Base-by-base conservation (phyloP, 306 rosid genomes). In the Sphenostylis stenocarpa region DNA sequence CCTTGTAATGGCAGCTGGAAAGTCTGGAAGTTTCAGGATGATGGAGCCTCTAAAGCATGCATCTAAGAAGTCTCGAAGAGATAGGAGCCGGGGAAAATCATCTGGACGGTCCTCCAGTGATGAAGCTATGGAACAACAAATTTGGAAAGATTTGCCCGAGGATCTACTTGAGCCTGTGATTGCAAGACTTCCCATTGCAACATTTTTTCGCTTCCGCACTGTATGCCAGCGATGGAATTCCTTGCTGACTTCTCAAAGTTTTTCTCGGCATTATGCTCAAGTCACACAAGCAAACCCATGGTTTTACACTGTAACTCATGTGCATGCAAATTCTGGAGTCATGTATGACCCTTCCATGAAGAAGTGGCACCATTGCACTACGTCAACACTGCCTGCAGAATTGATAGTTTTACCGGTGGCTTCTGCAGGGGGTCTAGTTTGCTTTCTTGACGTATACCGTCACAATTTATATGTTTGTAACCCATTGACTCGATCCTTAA, bases 371-470 rank as follows among this genome's bases (percentile, higher is more conserved):
- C 92, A 92, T 71, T 96, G 86, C 24, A 77, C 89, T 72, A 78
- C 84, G 80, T 87, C 88, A 72, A 78, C 89, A 47, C 83, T 86
- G 70, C 98, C 88, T 36, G 38, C 84, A 9, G 80, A 88, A 68
- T 51, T 79, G 80, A 86, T 89, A 33, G 78, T 88, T 74, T 68
- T 86, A 53, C 99, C 98, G 14, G 92, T 88, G 81, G 98, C 99
- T 70, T 96, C 98, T 71, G 97, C 96, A 3, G 99, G 99, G 52
- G 98, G 99, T 24, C 86, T 96, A 43, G 94, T 96, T 28, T 96
- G 98, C 83, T 87, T 91, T 73, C 89, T 86, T 66, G 98, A 89
- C 81, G 74, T 85, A 51, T 84, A 89, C 64, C 90, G 87, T 75
- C 84, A 85, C 79, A 88, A 91, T 80, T 89, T 92, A 84, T 92